Percentiles rank a stretch among this genome's conserved stretches.
phyloP scores from a whole-genome alignment of 345 rosid genomes.

The Microthlaspi erraticum region DNA sequence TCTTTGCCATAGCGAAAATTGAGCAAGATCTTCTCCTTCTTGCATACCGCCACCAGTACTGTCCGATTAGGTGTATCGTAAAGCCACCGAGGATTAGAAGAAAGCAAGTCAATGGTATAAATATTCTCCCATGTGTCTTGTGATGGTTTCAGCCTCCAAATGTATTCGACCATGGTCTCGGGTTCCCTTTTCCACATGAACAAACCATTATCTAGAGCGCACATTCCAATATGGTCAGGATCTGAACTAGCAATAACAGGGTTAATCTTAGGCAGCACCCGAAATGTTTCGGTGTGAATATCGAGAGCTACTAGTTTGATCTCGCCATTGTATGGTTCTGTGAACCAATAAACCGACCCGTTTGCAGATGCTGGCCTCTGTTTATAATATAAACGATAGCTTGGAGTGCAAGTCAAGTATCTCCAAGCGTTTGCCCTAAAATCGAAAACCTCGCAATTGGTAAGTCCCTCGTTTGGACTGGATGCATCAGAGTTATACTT shows the following conservation, averaged over 20 bases:
- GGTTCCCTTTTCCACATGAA: constrained; percentile 4
- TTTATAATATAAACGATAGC: neutral
- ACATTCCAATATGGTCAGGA: neutral
- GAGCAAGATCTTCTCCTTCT: constrained; percentile 7
- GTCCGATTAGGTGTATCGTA: neutral
- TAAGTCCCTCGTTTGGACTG: neutral
- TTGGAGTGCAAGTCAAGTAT: constrained; percentile 23
- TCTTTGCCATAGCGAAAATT: neutral
- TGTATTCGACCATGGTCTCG: neutral
- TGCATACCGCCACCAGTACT: neutral
- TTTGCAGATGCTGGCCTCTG: too few relatives aligned
- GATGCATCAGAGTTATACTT: neutral
- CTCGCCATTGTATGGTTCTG: neutral
- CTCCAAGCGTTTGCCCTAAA: constrained; percentile 28
- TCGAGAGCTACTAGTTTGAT: constrained; percentile 19
- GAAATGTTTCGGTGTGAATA: constrained; percentile 13
- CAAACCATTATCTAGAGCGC: constrained; percentile 16
- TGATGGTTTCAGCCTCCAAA: constrained; percentile 21
- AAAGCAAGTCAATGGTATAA: neutral
- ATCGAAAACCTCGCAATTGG: constrained; percentile 31
- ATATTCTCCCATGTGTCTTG: constrained; percentile 27
- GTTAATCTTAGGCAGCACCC: neutral
- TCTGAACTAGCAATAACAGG: neutral
- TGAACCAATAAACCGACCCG: constrained; percentile 31
- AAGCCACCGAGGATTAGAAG: neutral